Evolutionary conservation across 331 rosid species (phyloP).

Genomic region (Quercus lobata): DNA sequence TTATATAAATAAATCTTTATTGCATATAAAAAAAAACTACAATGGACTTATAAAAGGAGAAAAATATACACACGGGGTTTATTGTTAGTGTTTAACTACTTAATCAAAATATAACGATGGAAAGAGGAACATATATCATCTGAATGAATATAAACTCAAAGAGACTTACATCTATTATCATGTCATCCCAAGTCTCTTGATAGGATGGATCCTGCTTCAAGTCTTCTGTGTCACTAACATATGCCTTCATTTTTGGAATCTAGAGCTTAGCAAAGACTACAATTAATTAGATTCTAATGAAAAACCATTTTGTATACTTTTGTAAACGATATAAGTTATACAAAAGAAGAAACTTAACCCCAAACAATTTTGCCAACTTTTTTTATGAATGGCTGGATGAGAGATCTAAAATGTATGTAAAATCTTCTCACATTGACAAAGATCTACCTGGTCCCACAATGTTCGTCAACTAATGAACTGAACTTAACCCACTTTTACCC

Average conservation of each 20-base stretch:
- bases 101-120: background rate
- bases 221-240: slow-evolving; percentile 95
- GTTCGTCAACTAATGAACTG: background rate
- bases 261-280: slow-evolving; percentile 80
- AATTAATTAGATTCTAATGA: slow-evolving; percentile 43
- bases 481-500: background rate
- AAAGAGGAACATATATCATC: background rate
- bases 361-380: slow-evolving; percentile 2
- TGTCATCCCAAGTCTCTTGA: slow-evolving; percentile 99
- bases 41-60: background rate
- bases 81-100: no score
- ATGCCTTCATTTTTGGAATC: slow-evolving; percentile 99
- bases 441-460: background rate
- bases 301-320: slow-evolving; percentile 17
- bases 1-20: no score
- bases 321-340: slow-evolving; percentile 10
- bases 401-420: background rate
- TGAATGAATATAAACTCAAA: slow-evolving; percentile 12
- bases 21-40: background rate
- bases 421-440: background rate
- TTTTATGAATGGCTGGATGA: background rate
- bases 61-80: no score
- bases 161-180: slow-evolving; percentile 81
- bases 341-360: slow-evolving; percentile 1
- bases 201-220: slow-evolving; percentile 82